These are phyloP conservation scores for Candida germanica DNA, from an alignment of 805 yeast genomes.

Conservation along the genomic window DNA sequence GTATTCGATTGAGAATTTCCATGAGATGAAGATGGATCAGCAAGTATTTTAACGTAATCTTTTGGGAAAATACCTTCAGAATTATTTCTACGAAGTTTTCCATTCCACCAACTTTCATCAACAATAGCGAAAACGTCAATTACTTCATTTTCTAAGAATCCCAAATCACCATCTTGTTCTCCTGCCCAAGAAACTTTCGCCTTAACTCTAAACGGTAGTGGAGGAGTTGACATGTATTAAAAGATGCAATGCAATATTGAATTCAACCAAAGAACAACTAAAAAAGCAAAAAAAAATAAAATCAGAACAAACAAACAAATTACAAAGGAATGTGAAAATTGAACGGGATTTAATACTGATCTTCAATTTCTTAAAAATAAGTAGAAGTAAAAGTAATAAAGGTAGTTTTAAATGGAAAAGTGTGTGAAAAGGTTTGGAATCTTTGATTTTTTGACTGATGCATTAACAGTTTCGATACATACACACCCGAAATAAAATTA, in stretches of 20 bases:
- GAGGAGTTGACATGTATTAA: constrained; percentile 30
- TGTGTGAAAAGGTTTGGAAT: too few species aligned
- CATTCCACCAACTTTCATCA: constrained; percentile 93
- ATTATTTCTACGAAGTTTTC: constrained; percentile 73
- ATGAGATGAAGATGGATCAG: constrained; percentile 21
- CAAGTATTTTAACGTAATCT: constrained; percentile 67
- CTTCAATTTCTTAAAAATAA: too few species aligned
- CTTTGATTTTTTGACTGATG: too few species aligned
- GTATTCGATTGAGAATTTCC: constrained; percentile 8
- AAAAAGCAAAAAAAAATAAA: background rate
- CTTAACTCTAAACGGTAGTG: constrained; percentile 68
- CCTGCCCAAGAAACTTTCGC: constrained; percentile 95
- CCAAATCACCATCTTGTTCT: constrained; percentile 81
- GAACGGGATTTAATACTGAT: too few species aligned
- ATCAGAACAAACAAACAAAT: background rate
- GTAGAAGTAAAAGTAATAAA: too few species aligned
- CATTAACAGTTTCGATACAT: too few species aligned
- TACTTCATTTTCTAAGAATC: constrained; percentile 90
- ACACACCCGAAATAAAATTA: constrained; percentile 1
- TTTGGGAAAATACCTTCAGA: constrained; percentile 84
- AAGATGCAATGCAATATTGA: too few species aligned
- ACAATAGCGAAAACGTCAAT: constrained; percentile 78
- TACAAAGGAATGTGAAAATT: background rate
- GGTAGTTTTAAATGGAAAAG: too few species aligned
- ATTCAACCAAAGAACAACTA: too few species aligned